Conservation (phyloP, 495 filamentous ascomycete species). For the Aspergillus cristatus region DNA sequence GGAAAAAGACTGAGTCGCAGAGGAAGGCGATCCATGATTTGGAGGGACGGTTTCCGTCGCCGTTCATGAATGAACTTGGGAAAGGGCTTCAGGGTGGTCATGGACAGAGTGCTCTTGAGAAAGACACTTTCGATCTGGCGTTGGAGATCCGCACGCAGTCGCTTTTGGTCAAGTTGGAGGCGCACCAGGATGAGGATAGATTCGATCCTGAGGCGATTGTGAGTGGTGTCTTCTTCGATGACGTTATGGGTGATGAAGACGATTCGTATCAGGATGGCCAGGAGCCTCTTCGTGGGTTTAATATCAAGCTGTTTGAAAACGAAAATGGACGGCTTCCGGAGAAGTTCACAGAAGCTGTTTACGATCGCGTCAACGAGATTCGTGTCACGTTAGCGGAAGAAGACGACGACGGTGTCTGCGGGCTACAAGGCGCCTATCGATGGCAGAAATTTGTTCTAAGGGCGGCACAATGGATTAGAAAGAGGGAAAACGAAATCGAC, state of each 20-base stretch:
- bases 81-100: background rate
- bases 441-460: constrained; percentile 26
- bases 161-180: constrained; percentile 23
- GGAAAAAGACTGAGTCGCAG: background rate
- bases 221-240: constrained; percentile 19
- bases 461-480: constrained; percentile 25
- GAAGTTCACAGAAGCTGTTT: constrained; percentile 17
- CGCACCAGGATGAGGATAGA: constrained; percentile 12
- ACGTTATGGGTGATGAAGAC: constrained; percentile 6
- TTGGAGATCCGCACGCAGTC: constrained; percentile 33
- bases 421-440: constrained; percentile 15
- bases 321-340: constrained; percentile 26
- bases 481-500: constrained; percentile 25
- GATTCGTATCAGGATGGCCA: constrained; percentile 8
- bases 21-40: constrained; percentile 18
- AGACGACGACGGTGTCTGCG: constrained; percentile 13
- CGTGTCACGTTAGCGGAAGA: constrained; percentile 12
- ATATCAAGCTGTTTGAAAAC: constrained; percentile 17
- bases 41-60: constrained; percentile 23
- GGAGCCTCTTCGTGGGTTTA: constrained; percentile 25
- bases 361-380: constrained; percentile 26
- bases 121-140: constrained; percentile 27
- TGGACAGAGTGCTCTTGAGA: constrained; percentile 20
- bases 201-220: constrained; percentile 22
- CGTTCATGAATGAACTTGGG: constrained; percentile 20